Evolutionary conservation across 371 early-diverging fungal species (phyloP), one percentile per base, ranked within the genome.

Genomic region (Syncephalastrum racemosum): DNA sequence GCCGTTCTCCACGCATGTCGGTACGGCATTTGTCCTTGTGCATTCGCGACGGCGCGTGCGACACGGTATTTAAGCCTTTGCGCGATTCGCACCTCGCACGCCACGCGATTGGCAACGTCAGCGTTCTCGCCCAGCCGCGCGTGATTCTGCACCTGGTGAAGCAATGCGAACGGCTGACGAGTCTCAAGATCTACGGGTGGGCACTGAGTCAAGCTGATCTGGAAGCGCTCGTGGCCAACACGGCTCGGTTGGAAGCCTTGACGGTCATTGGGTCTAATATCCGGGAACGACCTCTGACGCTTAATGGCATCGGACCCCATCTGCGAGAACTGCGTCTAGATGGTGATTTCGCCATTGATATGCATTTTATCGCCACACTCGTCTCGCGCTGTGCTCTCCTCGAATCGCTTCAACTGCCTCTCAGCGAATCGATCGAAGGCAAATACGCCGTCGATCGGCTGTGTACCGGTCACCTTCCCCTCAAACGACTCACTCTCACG

Each of bases 181-280:
- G 46, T 2, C 27, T 77, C 6, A 60, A 64, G 8, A 62, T 75
- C 14, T 80, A 80, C 53, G 80, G 80, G 3, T 73, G 72, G 70
- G 16, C 54, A 0, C 14, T 80, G 0, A 40, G 62, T 0, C 54
- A 66, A 4, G 7, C 10, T 4, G 44, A 65, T 15, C 45, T 77
- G 13, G 72, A 75, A 12, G 20, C 14, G 14, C 15, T 77, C 0
- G 59, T 56, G 5, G 54, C 50, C 0, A 42, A 49, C 0, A 50
- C 67, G 4, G 52, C 39, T 4, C 50, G 53, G 1, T 39, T 78
- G 1, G 36, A 44, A 4, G 40, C 48, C 0, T 46, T 78, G 15
- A n/a, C 51, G 3, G 45, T 78, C 4, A 66, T 78, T 42, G 75
- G 79, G 5, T 42, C 53, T 13, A 62, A 58, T 31, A n/a, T 25